A percentile compares a stretch with the other conserved stretches of the same genome.
Evolutionary conservation across 108 stramenopile genomes (phyloP).

Genomic region (Nannochloropsis gaditana): DNA sequence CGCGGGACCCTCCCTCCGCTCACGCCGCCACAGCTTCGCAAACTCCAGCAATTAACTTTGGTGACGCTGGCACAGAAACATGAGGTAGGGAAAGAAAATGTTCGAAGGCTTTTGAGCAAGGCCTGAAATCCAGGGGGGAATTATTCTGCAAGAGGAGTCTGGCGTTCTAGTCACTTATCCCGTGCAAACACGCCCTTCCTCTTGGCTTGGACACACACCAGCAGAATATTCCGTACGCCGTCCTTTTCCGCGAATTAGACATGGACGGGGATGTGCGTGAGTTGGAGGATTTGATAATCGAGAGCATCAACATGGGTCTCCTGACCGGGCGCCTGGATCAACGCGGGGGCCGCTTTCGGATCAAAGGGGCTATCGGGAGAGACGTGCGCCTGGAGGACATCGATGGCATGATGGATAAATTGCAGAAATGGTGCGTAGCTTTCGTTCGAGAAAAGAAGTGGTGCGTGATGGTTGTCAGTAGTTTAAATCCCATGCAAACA

Average conservation of each 20-base stretch:
- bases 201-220: not conserved
- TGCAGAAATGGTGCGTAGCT: not conserved
- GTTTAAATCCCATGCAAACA: not conserved
- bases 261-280: slow-evolving; percentile 30
- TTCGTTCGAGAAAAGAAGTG: not conserved
- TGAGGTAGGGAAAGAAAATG: slow-evolving; percentile 36
- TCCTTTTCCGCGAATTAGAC: not conserved
- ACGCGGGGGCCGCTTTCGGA: slow-evolving; percentile 38
- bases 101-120: slow-evolving; percentile 8
- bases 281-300: slow-evolving; percentile 54
- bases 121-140: no score
- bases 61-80: slow-evolving; percentile 48
- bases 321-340: slow-evolving; percentile 56
- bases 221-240: not conserved
- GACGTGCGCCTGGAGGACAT: slow-evolving; percentile 27
- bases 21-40: slow-evolving; percentile 28
- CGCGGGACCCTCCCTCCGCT: not conserved
- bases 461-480: not conserved
- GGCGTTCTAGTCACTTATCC: not conserved
- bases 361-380: not conserved
- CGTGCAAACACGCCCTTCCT: not conserved
- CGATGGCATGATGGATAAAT: slow-evolving; percentile 16
- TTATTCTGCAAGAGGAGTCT: no score
- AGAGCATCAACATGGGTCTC: slow-evolving; percentile 53
- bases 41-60: slow-evolving; percentile 52